phyloP scores from a whole-genome alignment of 1,139 yeast species.

The Kodamaea ohmeri region DNA sequence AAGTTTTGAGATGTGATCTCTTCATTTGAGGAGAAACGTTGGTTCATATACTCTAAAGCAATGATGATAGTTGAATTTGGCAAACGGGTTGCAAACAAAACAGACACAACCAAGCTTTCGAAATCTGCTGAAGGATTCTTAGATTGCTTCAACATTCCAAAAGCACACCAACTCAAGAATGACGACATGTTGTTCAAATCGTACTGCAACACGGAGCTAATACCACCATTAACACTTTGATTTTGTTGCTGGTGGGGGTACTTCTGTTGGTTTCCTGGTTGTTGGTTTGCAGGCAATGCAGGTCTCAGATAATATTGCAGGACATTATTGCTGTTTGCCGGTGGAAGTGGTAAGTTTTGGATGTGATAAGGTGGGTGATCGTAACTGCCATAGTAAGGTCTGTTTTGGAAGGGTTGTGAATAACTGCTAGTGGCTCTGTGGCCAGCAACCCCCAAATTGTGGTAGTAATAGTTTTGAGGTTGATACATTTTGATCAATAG shows the following conservation, averaged over 20 bases:
- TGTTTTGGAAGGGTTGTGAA: conserved; percentile 14
- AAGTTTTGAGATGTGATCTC: conserved; percentile 24
- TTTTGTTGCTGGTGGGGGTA: conserved; percentile 15
- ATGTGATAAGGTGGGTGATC: conserved; percentile 11
- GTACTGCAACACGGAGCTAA: conserved; percentile 73
- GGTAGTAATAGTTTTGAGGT: conserved; percentile 20
- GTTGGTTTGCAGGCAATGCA: background rate
- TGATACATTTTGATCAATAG: conserved; percentile 17
- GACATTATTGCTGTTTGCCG: background rate
- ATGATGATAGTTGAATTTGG: conserved; percentile 79
- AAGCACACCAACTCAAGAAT: conserved; percentile 66
- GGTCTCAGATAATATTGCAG: too few relatives aligned
- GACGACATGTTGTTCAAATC: conserved; percentile 74
- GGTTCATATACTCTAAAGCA: conserved; percentile 72
- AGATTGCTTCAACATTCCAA: conserved; percentile 53
- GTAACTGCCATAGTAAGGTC: conserved; percentile 16
- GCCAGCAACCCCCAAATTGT: conserved; percentile 38
- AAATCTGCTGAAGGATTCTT: conserved; percentile 54
- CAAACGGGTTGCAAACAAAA: conserved; percentile 83
- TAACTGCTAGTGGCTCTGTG: conserved; percentile 34
- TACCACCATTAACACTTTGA: conserved; percentile 61
- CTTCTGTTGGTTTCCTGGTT: background rate
- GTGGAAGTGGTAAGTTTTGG: background rate
- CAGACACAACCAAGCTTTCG: conserved; percentile 60
- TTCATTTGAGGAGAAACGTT: conserved; percentile 32